Evolutionary conservation across 2,329 filamentous ascomycete species (phyloP).

Genomic region (Colletotrichum liaoningense): DNA sequence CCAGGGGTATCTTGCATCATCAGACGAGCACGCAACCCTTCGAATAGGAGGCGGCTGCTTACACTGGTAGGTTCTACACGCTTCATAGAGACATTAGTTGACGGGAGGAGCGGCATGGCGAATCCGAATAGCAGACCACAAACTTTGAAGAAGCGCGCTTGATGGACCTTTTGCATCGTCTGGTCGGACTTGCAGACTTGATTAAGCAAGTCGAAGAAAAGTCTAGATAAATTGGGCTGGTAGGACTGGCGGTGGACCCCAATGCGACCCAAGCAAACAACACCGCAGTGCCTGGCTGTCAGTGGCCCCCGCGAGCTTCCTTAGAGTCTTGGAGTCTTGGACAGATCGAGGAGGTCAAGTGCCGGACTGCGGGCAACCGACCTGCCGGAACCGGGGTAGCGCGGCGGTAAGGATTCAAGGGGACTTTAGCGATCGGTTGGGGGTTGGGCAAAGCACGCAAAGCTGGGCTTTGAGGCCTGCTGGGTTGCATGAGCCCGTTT

Average conservation of each 20-base stretch:
- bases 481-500: background rate
- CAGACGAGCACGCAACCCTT: conserved; percentile 22
- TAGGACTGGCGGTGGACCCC: background rate
- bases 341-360: conserved; percentile 32
- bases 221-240: background rate
- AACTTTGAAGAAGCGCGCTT: background rate
- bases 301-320: background rate
- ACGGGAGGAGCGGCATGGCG: background rate
- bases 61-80: background rate
- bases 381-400: conserved; percentile 34
- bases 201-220: conserved; percentile 25
- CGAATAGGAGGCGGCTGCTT: background rate
- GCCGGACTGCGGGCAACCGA: conserved; percentile 27
- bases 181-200: conserved; percentile 17
- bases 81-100: background rate
- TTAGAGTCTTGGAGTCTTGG: background rate
- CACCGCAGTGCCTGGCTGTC: background rate
- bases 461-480: background rate
- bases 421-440: background rate
- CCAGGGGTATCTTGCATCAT: background rate
- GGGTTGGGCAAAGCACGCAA: background rate
- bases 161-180: conserved; percentile 5
- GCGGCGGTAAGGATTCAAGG: conserved; percentile 16
- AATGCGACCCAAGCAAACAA: conserved; percentile 3
- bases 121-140: background rate